Percentiles rank a stretch among this genome's conserved stretches.
Conservation (phyloP, 768 basidiomycete species). For the Boletus pseudopeckii region DNA sequence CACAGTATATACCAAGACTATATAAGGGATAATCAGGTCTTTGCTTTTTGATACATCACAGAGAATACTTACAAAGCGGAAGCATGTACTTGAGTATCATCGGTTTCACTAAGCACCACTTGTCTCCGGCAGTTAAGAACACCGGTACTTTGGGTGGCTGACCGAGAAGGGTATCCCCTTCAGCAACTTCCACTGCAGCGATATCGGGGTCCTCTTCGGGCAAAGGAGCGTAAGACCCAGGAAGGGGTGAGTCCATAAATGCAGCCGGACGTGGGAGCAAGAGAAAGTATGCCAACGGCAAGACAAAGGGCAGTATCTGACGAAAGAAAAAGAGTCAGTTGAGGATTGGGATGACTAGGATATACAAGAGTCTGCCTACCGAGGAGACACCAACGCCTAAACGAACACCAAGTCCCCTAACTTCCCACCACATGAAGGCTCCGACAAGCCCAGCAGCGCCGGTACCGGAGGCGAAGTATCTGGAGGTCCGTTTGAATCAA, state of each 20-base stretch:
- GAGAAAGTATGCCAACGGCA: constrained; percentile 73
- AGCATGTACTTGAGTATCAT: constrained; percentile 83
- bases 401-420: constrained; percentile 80
- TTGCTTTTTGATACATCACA: neutral
- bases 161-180: constrained; percentile 27
- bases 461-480: constrained; percentile 92
- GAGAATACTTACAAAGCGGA: constrained; percentile 70
- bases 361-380: constrained; percentile 40
- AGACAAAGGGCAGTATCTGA: constrained; percentile 78
- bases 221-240: constrained; percentile 36
- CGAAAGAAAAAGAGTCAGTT: neutral
- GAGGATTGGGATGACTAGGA: constrained; percentile 1
- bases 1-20: constrained; percentile 63
- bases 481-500: constrained; percentile 22
- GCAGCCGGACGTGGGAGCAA: constrained; percentile 63
- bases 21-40: constrained; percentile 10
- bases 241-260: constrained; percentile 43
- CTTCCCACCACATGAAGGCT: constrained; percentile 92
- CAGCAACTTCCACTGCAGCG: constrained; percentile 21
- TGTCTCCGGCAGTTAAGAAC: constrained; percentile 65
- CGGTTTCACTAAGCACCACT: constrained; percentile 78
- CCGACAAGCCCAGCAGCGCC: constrained; percentile 93
- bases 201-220: constrained; percentile 32
- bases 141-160: constrained; percentile 41
- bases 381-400: constrained; percentile 80